Base-by-base conservation (phyloP, 2,329 filamentous ascomycete species). In the Talaromyces sp. region DNA sequence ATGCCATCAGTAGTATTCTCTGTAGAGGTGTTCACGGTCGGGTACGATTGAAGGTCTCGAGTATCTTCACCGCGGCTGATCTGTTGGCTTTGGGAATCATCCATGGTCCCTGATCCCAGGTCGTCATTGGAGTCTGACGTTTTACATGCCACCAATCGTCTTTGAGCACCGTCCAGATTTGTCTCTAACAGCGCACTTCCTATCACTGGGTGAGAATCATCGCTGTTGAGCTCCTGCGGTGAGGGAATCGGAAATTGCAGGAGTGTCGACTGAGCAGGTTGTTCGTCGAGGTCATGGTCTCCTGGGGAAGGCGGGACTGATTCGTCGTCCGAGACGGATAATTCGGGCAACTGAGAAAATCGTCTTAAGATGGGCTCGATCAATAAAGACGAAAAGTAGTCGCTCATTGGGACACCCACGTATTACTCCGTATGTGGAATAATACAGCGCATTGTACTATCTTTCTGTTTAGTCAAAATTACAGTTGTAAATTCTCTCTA, bases 311-410 rank as follows among this genome's bases (percentile, higher is more conserved):
- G 60, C 61, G 67, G 60, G 15, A 40, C 21, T 13, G 33, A 52
- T 28, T 37, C 35, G 33, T 39, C 35, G 31, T 51, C 50, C 25
- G 33, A 46, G 17, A 36, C 41, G 57, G 63, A 40, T 53, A 63
- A 54, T 41, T 63, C 41, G 51, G 63, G 39, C 56, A 63, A 51
- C 46, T 63, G 67, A 51, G 75, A 75, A 60, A 73, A 70, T 60
- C 71, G 71, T 62, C 74, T 74, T 62, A 77, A 65, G 62, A 75
- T 72, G 51, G 74, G 70, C 64, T 77, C 75, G 60, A 75, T 72
- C 50, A 78, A 65, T 58, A 75, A 70, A 40, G 76, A 76, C 31
- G 69, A 69, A 53, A 78, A 69, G 52, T 75, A 74, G 64, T 72
- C 70, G 67, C 70, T 78, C 76, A 79, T 79, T 70, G 66, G 70